Percentiles rank a stretch among this genome's conserved stretches.
Evolutionary conservation across 2,329 filamentous ascomycete species (phyloP).

Genomic region (Aspergillus aculeatus): DNA sequence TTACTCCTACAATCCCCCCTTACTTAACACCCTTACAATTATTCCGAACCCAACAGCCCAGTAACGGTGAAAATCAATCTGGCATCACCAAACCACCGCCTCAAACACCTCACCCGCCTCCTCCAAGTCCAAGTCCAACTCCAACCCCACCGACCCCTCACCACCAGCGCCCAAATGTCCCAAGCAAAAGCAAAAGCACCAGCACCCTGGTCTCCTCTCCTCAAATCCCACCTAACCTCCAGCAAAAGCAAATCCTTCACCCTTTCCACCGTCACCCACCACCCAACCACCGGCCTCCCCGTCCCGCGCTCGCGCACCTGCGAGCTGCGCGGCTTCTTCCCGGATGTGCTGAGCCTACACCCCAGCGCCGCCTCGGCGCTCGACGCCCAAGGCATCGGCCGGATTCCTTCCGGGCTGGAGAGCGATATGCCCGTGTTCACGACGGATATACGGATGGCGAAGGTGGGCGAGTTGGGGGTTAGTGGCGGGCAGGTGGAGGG

Average conservation of each 20-base stretch:
- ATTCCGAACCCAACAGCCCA: too few species aligned
- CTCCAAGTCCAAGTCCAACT: background rate
- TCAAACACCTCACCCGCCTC: background rate
- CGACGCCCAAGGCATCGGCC: constrained; percentile 33
- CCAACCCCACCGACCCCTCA: background rate
- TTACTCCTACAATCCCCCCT: background rate
- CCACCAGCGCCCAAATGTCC: constrained; percentile 18
- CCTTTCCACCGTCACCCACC: constrained; percentile 25
- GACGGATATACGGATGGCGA: constrained; percentile 84
- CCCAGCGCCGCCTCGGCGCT: constrained; percentile 72
- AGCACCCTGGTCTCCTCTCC: constrained; percentile 32
- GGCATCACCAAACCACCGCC: background rate
- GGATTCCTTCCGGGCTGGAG: constrained; percentile 68
- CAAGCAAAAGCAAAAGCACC: constrained; percentile 11
- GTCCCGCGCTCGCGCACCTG: constrained; percentile 57
- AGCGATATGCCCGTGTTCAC: constrained; percentile 81
- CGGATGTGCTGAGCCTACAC: constrained; percentile 56
- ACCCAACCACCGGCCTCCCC: constrained; percentile 16
- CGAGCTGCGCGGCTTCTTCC: constrained; percentile 83
- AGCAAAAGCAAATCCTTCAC: constrained; percentile 26
- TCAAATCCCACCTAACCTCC: constrained; percentile 25
- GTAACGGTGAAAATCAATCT: too few species aligned
- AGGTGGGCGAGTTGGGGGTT: constrained; percentile 69
- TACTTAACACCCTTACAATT: background rate
- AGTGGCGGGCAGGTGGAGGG: constrained; percentile 73